phyloP scores from a whole-genome alignment of 2,329 filamentous ascomycete species.

The Torrubiella hemipterigena region DNA sequence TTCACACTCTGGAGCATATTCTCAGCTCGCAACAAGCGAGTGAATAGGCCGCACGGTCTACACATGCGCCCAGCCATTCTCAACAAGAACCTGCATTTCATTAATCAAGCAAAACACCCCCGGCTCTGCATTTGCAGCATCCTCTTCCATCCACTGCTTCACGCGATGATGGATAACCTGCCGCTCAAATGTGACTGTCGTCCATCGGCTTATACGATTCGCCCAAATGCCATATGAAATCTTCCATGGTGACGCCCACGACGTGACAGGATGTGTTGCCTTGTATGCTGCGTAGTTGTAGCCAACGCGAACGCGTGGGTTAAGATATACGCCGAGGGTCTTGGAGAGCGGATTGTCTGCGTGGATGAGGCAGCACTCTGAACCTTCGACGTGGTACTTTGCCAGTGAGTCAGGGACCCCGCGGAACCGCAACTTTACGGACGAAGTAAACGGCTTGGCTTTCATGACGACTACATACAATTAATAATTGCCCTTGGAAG shows the following conservation, averaged over 20 bases:
- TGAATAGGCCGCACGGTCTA: slow-evolving; percentile 16
- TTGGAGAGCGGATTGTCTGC: slow-evolving; percentile 51
- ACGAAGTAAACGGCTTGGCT: slow-evolving; percentile 40
- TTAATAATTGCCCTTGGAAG: background rate
- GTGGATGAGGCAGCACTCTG: slow-evolving; percentile 69
- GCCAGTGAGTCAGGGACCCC: slow-evolving; percentile 52
- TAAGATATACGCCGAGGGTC: slow-evolving; percentile 49
- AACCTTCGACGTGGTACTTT: slow-evolving; percentile 54
- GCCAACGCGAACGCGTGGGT: slow-evolving; percentile 56
- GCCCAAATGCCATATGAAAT: slow-evolving; percentile 45
- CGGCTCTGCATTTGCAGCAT: slow-evolving; percentile 23
- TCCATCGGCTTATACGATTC: slow-evolving; percentile 40
- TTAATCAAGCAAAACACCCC: slow-evolving; percentile 44
- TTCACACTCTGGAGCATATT: too few species aligned
- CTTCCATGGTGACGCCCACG: slow-evolving; percentile 35
- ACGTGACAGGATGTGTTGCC: slow-evolving; percentile 26
- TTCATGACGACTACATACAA: slow-evolving; percentile 32
- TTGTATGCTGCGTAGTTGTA: slow-evolving; percentile 45
- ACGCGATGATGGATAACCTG: slow-evolving; percentile 25
- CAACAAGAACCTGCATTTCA: slow-evolving; percentile 47
- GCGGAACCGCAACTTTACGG: slow-evolving; percentile 41
- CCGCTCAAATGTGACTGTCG: slow-evolving; percentile 15
- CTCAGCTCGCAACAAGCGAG: too few species aligned
- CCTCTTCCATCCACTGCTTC: slow-evolving; percentile 23
- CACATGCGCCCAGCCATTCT: slow-evolving; percentile 48